phyloP scores from a whole-genome alignment of 164 flowering plant species.

The Chloranthus sessilifolius region DNA sequence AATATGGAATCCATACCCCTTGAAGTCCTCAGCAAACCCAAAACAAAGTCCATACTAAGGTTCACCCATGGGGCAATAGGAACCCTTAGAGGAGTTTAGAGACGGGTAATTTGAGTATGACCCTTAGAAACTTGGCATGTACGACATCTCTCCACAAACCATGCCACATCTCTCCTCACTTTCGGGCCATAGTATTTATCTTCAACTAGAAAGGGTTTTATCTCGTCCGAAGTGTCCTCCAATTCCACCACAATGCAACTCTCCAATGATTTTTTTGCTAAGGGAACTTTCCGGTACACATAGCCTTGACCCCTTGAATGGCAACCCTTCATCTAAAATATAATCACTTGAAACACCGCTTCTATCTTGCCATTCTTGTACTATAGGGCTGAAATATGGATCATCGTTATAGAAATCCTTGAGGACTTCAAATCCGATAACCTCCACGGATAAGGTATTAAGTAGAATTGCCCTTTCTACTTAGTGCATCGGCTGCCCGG shows the following conservation, averaged over 20 bases:
- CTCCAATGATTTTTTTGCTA: not conserved
- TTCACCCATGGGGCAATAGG: not conserved
- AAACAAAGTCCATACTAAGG: not conserved
- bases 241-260: not conserved
- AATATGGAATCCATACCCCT: not conserved
- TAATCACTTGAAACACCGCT: no score
- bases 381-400: no score
- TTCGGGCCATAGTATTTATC: not conserved
- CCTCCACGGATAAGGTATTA: no score
- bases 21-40: not conserved
- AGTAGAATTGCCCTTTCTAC: no score
- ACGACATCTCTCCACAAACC: not conserved
- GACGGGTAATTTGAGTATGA: not conserved
- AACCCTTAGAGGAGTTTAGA: not conserved
- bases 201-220: not conserved
- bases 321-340: no score
- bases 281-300: no score
- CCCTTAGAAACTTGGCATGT: not conserved
- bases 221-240: no score
- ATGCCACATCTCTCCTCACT: not conserved
- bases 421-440: no score
- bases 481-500: no score
- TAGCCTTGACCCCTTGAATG: no score
- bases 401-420: not conserved
- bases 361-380: no score